Evolutionary conservation across 2,329 filamentous ascomycete genomes (phyloP), one percentile per base, ranked within the genome.

Genomic region (Teratosphaeriaceae sp.): DNA sequence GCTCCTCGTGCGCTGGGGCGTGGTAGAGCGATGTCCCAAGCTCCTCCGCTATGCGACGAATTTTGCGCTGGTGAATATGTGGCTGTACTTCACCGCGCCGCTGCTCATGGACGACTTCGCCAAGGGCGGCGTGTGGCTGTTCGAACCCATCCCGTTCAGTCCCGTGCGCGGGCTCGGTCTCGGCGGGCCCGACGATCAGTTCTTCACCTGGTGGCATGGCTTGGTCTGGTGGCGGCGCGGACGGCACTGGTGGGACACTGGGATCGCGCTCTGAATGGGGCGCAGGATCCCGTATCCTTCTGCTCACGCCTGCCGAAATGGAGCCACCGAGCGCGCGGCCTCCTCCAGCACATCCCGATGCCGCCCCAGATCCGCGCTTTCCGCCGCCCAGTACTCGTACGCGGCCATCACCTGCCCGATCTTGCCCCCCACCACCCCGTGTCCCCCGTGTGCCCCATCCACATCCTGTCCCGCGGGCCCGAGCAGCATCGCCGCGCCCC

Each of bases 81-180:
- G 87, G 86, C 66, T 94, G 46, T 77, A 80, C 42, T 61, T 70
- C 13, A 90, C 85, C 0, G 75, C 76, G 1, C 71, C 71, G 30
- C 61, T 80, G 26, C 71, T 95, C n/a, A 70, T 80, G 9, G 79
- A 94, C 58, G 89, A 96, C 56, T 80, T 94, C 59, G 75, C 82
- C 0, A 71, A 74, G 9, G 76, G 79, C 1, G 88, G 86, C 0
- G 57, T 94, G 0, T 95, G 85, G 85, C 64, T 94, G 12, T 79
- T 80, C 48, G 88, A 96, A 63, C 87, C 88, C 0, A 65, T 94
- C n/a, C 87, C 88, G 0, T 51, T 90, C 7, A 94, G 86, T 42
- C 58, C 75, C 1, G 58, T 88, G n/a, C 72, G 87, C 20, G 76
- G 74, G 2, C 24, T 89, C 13, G 82, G 84, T 0, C 68, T 82